A percentile compares a stretch with the other conserved stretches of the same genome.
Evolutionary conservation across 495 filamentous ascomycete species (phyloP).

Genomic region (Mycothermus thermophilus): DNA sequence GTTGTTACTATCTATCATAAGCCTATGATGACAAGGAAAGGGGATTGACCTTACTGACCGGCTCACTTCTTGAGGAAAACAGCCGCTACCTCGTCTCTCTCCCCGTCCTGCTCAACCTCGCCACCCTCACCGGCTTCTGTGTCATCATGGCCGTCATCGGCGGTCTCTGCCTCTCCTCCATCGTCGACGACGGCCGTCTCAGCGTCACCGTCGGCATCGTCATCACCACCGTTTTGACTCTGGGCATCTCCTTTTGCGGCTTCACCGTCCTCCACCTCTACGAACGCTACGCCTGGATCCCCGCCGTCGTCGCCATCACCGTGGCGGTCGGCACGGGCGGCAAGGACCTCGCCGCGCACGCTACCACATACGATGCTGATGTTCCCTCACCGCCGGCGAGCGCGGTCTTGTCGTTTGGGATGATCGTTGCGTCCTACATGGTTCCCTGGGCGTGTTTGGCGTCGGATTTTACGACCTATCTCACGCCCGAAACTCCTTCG

Average conservation of each 20-base stretch:
- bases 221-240: slow-evolving; percentile 38
- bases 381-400: slow-evolving; percentile 13
- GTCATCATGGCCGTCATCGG: slow-evolving; percentile 34
- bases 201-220: slow-evolving; percentile 35
- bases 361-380: slow-evolving; percentile 9
- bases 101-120: slow-evolving; percentile 36
- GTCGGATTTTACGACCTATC: slow-evolving; percentile 37
- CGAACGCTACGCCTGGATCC: slow-evolving; percentile 49
- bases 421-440: slow-evolving; percentile 34
- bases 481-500: slow-evolving; percentile 32
- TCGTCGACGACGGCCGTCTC: slow-evolving; percentile 36
- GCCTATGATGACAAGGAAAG: no score
- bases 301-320: slow-evolving; percentile 35
- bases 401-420: slow-evolving; percentile 25
- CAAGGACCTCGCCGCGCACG: slow-evolving; percentile 15
- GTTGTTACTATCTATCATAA: no score
- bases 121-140: slow-evolving; percentile 35
- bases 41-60: no score
- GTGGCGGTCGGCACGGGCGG: slow-evolving; percentile 21
- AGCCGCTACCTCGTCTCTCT: slow-evolving; percentile 30
- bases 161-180: slow-evolving; percentile 37
- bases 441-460: slow-evolving; percentile 32
- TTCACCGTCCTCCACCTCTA: slow-evolving; percentile 43
- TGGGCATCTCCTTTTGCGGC: slow-evolving; percentile 47
- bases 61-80: no score